Conservation (phyloP, 345 rosid species). For the Noccaea bulbosa region DNA sequence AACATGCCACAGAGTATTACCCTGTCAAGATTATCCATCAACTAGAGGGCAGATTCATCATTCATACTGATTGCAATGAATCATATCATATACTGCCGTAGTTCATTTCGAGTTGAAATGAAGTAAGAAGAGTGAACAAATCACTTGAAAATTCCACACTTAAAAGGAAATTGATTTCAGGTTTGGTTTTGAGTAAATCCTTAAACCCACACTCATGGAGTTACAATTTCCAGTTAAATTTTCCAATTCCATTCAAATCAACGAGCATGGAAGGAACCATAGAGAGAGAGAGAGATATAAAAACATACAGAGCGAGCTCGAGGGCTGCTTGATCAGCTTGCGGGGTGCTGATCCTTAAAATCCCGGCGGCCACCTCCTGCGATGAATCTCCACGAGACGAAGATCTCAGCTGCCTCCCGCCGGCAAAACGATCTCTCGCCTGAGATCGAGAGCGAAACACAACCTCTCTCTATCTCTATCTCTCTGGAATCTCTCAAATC, state of each 20-base stretch:
- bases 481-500: too few species aligned
- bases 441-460: too few species aligned
- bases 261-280: not conserved
- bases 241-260: conserved; percentile 28
- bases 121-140: not conserved
- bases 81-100: too few species aligned
- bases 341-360: too few species aligned
- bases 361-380: too few species aligned
- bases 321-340: conserved; percentile 97
- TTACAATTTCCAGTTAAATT: conserved; percentile 8
- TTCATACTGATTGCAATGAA: too few species aligned
- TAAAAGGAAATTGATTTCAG: not conserved
- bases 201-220: conserved; percentile 11
- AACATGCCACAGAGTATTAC: conserved; percentile 80
- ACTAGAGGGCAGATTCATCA: too few species aligned
- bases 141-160: not conserved
- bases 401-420: too few species aligned
- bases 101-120: too few species aligned
- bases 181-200: conserved; percentile 22
- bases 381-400: too few species aligned
- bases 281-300: not conserved
- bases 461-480: too few species aligned
- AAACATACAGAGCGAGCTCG: conserved; percentile 85
- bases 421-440: too few species aligned
- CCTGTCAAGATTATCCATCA: conserved; percentile 48